phyloP scores from a whole-genome alignment of 768 basidiomycete species.

The Suillus bovinus region DNA sequence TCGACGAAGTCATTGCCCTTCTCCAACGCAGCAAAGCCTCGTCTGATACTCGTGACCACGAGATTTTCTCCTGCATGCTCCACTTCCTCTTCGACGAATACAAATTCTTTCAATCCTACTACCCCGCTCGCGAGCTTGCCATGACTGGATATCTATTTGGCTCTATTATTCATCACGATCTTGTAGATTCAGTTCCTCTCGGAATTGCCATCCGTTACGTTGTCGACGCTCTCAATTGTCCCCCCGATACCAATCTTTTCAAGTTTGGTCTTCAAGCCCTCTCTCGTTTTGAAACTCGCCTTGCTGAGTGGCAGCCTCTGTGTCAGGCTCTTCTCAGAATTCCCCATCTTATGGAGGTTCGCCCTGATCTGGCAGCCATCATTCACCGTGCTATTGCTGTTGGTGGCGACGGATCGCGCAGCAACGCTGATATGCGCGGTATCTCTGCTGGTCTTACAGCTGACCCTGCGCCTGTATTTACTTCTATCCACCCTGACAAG shows the following conservation, averaged over 20 bases:
- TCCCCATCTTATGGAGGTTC: conserved; percentile 80
- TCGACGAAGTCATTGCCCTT: conserved; percentile 91
- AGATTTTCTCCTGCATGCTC: conserved; percentile 99
- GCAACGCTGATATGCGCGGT: conserved; percentile 41
- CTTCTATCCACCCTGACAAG: conserved; percentile 71
- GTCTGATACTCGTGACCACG: conserved; percentile 81
- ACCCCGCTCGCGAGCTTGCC: conserved; percentile 88
- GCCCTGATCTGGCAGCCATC: conserved; percentile 75
- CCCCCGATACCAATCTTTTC: conserved; percentile 91
- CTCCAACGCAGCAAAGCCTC: conserved; percentile 87
- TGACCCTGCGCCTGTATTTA: conserved; percentile 64
- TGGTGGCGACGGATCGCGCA: conserved; percentile 42
- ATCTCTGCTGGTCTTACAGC: conserved; percentile 35
- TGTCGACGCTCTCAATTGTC: conserved; percentile 87
- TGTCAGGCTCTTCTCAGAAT: conserved; percentile 89
- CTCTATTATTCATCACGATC: conserved; percentile 89
- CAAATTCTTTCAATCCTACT: conserved; percentile 98
- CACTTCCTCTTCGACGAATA: conserved; percentile 99
- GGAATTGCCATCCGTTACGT: conserved; percentile 97
- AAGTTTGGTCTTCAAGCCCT: conserved; percentile 94
- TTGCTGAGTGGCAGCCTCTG: conserved; percentile 90
- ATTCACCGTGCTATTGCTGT: conserved; percentile 71
- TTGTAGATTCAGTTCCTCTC: conserved; percentile 92
- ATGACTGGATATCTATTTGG: conserved; percentile 98
- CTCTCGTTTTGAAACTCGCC: conserved; percentile 79